These are phyloP conservation scores for Rhodotorula taiwanensis DNA, from an alignment of 768 basidiomycete genomes.

Conservation along the genomic window DNA sequence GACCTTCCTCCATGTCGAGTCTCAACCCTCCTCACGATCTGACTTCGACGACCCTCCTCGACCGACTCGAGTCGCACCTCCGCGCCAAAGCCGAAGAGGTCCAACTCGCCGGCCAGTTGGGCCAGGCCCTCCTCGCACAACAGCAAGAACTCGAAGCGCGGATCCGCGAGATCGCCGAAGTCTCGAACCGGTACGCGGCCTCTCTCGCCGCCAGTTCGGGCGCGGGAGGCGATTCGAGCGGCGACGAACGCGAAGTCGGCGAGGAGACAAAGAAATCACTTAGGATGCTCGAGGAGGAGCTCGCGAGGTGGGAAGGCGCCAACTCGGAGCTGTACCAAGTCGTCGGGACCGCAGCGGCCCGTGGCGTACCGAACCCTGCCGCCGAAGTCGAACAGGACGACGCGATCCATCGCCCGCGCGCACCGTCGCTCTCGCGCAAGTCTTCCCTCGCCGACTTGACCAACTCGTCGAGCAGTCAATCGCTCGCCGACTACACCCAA, in stretches of 20 bases:
- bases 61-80: conserved; percentile 52
- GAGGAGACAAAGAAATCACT: conserved; percentile 52
- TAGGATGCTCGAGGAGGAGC: conserved; percentile 66
- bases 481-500: not conserved
- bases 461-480: conserved; percentile 5
- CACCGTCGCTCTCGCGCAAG: not conserved
- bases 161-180: conserved; percentile 60
- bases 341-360: conserved; percentile 58
- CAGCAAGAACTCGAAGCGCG: conserved; percentile 87
- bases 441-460: conserved; percentile 8
- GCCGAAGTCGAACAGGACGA: not conserved
- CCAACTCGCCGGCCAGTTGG: conserved; percentile 81
- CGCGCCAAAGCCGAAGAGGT: conserved; percentile 88
- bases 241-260: conserved; percentile 57
- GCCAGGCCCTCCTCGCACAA: conserved; percentile 86
- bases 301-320: conserved; percentile 69
- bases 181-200: conserved; percentile 51
- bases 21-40: not conserved
- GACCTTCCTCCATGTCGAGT: not conserved
- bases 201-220: conserved; percentile 52
- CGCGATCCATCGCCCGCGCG: not conserved
- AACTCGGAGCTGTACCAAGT: conserved; percentile 67
- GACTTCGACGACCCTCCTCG: conserved; percentile 16
- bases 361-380: conserved; percentile 11
- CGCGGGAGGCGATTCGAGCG: conserved; percentile 58